Base-by-base conservation (phyloP, 2,329 filamentous ascomycete genomes). In the Microdochium paspali region DNA sequence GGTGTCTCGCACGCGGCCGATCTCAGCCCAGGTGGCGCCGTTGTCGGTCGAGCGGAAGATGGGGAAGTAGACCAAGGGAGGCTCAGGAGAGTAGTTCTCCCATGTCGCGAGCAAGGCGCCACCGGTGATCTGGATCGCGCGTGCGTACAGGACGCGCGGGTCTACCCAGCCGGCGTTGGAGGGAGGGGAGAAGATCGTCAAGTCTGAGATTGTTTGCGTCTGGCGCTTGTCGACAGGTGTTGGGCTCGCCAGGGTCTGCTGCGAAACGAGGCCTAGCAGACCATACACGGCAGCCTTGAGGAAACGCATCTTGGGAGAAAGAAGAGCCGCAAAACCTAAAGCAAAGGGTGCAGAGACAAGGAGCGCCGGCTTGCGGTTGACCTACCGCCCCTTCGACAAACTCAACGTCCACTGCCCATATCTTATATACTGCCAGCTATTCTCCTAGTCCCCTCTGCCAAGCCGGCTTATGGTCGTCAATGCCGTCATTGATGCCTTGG, bases 1-100 rank as follows among this genome's bases (percentile, higher is more conserved):
- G 40, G 74, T 71, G 57, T 87, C 84, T 13, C 76, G 67, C 6
- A 87, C 76, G 13, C 72, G 71, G 4, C 79, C 79, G 45, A 84
- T 70, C 57, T 82, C 73, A 10, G 69, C 68, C 84, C 83, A 87
- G 2, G 73, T 78, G 46, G 66, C 56, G n/a, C 78, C 77, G 26
- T 67, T 65, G 55, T 81, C 75, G 6, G 58, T 63, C 39, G 72
- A 77, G 51, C 66, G 63, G 52, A 66, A 74, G 52, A 77, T 73
- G 45, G 74, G 78, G 56, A 77, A 80, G 60, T 66, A 66, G n/a
- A 76, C 73, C 1, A 64, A 56, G 1, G 75, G 77, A 20, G 74
- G 76, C 54, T 80, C 68, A 3, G 71, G 71, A 3, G 70, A 71
- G 61, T 76, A 76, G 60, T 76, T 76, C 55, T 76, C 73, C 71